These are phyloP conservation scores for Marasmius fiardii DNA, from an alignment of 1,284 basidiomycete species.

Conservation along the genomic window DNA sequence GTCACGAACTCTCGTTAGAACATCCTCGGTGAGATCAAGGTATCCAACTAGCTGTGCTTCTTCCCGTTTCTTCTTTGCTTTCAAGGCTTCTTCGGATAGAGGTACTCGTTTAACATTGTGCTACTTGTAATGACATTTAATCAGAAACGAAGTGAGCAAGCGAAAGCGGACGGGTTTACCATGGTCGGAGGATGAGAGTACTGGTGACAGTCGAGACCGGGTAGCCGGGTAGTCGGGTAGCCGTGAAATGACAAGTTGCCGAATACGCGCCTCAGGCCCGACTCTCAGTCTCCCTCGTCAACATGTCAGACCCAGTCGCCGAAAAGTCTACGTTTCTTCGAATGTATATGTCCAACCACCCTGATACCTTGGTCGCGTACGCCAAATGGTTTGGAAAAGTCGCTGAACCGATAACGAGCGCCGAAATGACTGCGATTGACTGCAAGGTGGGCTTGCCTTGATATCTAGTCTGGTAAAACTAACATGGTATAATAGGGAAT, in stretches of 20 bases:
- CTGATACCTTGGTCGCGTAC: constrained; percentile 77
- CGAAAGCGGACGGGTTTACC: too few species aligned
- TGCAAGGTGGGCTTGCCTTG: constrained; percentile 16
- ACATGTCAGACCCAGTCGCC: constrained; percentile 61
- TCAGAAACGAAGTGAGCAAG: neutral
- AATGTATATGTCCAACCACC: constrained; percentile 81
- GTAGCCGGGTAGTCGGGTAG: neutral
- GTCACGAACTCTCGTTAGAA: constrained; percentile 60
- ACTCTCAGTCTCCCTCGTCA: neutral
- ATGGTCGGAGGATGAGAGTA: too few species aligned
- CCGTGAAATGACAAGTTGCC: neutral
- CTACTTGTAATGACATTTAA: neutral
- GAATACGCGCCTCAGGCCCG: neutral
- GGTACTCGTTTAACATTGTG: neutral
- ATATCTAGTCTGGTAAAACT: neutral
- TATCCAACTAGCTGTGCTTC: constrained; percentile 75
- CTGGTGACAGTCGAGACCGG: too few species aligned
- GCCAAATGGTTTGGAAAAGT: constrained; percentile 73
- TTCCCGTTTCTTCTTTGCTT: constrained; percentile 36
- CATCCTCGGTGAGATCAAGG: constrained; percentile 58
- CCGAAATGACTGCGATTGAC: constrained; percentile 60
- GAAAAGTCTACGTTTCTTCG: constrained; percentile 72
- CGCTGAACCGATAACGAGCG: constrained; percentile 45
- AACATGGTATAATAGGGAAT: constrained; percentile 48
- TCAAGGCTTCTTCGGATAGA: neutral